Evolutionary conservation across 352 stramenopile genomes (phyloP).

Genomic region (Pythium vanterpoolii): DNA sequence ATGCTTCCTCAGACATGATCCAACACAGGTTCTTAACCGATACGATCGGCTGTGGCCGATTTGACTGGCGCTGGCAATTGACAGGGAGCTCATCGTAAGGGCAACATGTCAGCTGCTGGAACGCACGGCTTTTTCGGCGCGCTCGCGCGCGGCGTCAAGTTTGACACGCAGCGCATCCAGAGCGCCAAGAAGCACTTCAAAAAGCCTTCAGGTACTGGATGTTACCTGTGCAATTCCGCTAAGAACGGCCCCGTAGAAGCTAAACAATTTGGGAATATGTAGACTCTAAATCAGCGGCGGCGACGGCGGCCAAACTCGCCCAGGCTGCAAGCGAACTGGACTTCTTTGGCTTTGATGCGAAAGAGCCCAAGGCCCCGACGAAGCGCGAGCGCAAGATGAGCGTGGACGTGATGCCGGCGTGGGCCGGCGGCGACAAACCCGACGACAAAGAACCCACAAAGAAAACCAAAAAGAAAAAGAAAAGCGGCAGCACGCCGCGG

Average conservation of each 20-base stretch:
- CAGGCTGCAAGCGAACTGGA: constrained; percentile 52
- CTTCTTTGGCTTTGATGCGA: constrained; percentile 75
- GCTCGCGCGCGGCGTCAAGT: constrained; percentile 67
- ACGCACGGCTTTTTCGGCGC: constrained; percentile 59
- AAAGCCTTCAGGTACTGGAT: constrained; percentile 26
- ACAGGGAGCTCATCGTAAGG: not conserved
- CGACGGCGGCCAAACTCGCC: constrained; percentile 24
- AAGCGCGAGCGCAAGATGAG: constrained; percentile 57
- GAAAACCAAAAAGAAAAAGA: constrained; percentile 37
- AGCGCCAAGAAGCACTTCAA: constrained; percentile 65
- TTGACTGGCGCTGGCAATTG: constrained; percentile 16
- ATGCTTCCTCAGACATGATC: not conserved
- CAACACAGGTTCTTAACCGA: constrained; percentile 4
- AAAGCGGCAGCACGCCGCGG: constrained; percentile 59
- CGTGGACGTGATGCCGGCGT: constrained; percentile 63
- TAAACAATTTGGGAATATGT: constrained; percentile 5
- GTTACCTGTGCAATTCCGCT: not conserved
- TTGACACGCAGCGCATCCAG: constrained; percentile 53
- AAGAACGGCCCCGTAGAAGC: not conserved
- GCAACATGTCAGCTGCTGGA: constrained; percentile 25
- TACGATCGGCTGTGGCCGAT: not conserved
- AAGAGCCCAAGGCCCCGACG: constrained; percentile 29
- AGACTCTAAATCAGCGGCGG: constrained; percentile 3
- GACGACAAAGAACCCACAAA: not conserved
- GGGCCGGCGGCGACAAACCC: constrained; percentile 34